These are phyloP conservation scores for Wickerhamomyces hampshirensis DNA, from an alignment of 805 yeast species.

Conservation along the genomic window DNA sequence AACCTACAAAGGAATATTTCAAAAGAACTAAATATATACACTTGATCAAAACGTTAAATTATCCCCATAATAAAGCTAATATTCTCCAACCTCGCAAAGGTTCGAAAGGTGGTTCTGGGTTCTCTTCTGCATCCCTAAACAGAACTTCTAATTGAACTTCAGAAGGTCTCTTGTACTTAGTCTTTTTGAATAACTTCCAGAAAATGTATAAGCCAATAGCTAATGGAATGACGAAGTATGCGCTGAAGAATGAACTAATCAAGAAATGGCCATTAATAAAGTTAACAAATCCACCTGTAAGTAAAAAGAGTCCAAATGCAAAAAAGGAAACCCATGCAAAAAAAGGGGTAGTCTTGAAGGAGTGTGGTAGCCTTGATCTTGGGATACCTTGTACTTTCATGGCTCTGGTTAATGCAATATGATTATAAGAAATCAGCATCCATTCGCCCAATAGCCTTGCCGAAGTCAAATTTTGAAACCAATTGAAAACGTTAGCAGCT, in stretches of 20 bases:
- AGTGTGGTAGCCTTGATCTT: conserved; percentile 15
- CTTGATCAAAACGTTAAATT: too few species aligned
- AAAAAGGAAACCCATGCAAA: conserved; percentile 30
- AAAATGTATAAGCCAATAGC: conserved; percentile 23
- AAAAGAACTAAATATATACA: too few species aligned
- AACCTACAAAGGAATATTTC: too few species aligned
- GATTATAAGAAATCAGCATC: conserved; percentile 28
- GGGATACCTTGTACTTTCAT: conserved; percentile 32
- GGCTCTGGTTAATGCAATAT: conserved; percentile 29
- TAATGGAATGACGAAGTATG: conserved; percentile 23
- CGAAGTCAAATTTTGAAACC: conserved; percentile 31
- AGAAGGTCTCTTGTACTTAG: conserved; percentile 28
- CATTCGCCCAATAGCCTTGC: conserved; percentile 27
- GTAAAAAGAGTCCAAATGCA: conserved; percentile 22
- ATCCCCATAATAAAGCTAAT: conserved; percentile 13
- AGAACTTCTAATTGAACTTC: conserved; percentile 36
- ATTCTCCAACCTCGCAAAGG: conserved; percentile 14
- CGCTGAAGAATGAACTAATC: conserved; percentile 8
- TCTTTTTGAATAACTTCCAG: conserved; percentile 30
- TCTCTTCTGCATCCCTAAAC: conserved; percentile 26
- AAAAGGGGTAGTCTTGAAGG: conserved; percentile 10
- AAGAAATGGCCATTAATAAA: conserved; percentile 29
- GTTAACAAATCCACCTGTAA: conserved; percentile 32
- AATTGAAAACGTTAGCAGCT: conserved; percentile 29
- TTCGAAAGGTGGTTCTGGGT: conserved; percentile 24